Percentiles rank a stretch among this genome's conserved stretches.
Conservation (phyloP, 2,329 filamentous ascomycete species). For the Cordyceps tenuipes region DNA sequence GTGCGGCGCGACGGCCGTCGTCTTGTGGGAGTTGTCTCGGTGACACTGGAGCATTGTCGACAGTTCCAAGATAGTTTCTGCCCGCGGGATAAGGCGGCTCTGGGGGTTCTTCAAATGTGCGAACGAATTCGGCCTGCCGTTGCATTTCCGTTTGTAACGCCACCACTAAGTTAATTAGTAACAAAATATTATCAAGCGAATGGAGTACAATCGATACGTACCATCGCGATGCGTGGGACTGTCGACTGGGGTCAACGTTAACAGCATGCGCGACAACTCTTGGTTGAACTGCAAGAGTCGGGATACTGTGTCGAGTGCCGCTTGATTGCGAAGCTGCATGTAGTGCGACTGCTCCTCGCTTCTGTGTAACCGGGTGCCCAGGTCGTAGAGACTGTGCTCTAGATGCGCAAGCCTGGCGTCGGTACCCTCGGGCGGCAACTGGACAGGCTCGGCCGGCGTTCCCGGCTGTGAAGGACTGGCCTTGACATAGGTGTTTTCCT, state of each 20-base stretch:
- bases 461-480: constrained; percentile 68
- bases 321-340: constrained; percentile 72
- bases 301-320: constrained; percentile 70
- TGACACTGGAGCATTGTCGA: constrained; percentile 74
- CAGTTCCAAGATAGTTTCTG: constrained; percentile 55
- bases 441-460: constrained; percentile 74
- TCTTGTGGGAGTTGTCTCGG: constrained; percentile 82
- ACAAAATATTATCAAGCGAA: constrained; percentile 17
- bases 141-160: constrained; percentile 51
- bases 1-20: constrained; percentile 67
- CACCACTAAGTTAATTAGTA: constrained; percentile 33
- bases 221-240: constrained; percentile 73
- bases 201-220: constrained; percentile 37
- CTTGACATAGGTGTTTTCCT: constrained; percentile 79
- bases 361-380: constrained; percentile 66
- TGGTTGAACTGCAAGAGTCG: constrained; percentile 70
- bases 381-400: constrained; percentile 76
- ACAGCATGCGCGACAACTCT: constrained; percentile 68
- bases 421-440: constrained; percentile 59
- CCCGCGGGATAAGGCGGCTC: constrained; percentile 61
- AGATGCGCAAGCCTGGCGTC: constrained; percentile 68
- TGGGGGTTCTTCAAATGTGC: constrained; percentile 53
- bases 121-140: constrained; percentile 49
- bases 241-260: constrained; percentile 67
- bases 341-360: constrained; percentile 77